Conservation (phyloP, 768 basidiomycete species). For the Aureoboletus auriporus region DNA sequence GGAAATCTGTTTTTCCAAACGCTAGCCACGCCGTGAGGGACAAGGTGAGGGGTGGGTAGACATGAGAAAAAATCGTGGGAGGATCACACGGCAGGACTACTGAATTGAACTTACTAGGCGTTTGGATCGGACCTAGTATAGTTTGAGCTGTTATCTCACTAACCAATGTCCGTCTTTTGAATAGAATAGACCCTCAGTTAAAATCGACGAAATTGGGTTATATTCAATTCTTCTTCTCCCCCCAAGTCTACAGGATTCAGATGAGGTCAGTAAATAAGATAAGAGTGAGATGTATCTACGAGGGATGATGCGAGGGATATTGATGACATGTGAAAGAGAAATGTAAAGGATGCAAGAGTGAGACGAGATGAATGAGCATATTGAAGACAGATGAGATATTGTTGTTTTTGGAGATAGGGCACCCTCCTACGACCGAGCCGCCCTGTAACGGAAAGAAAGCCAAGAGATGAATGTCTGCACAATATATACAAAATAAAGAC, state of each 20-base stretch:
- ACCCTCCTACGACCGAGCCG: slow-evolving; percentile 6
- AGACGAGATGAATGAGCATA: neutral
- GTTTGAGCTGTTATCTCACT: no score
- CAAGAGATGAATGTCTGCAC: neutral
- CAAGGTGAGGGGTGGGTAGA: no score
- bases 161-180: no score
- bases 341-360: neutral
- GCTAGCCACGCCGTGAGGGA: no score
- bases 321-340: slow-evolving; percentile 5
- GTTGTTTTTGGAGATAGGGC: neutral
- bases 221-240: slow-evolving; percentile 14
- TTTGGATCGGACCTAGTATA: no score
- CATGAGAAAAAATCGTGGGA: no score
- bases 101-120: no score
- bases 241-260: slow-evolving; percentile 17
- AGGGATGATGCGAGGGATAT: slow-evolving; percentile 5
- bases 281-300: slow-evolving; percentile 18
- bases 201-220: neutral
- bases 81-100: no score
- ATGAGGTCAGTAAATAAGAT: slow-evolving; percentile 21
- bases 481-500: slow-evolving; percentile 24
- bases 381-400: neutral
- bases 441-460: slow-evolving; percentile 1
- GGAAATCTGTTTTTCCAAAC: no score
- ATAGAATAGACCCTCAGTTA: neutral